Evolutionary conservation across 148 eudicot genomes (phyloP).

Genomic region (Silene conica): DNA sequence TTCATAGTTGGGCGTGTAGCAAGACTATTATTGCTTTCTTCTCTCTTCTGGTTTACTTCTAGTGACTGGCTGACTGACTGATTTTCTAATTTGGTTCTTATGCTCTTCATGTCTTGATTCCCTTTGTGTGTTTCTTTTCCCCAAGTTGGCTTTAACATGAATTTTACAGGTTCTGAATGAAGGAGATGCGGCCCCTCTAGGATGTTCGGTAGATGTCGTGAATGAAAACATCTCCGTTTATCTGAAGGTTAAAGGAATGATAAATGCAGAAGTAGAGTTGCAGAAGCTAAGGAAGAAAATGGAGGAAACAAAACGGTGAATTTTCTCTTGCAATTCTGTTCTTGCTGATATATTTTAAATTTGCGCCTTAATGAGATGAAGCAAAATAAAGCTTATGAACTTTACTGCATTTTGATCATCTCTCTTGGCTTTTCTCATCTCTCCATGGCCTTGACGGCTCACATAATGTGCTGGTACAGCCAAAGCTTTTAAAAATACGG

Average conservation of each 20-base stretch:
- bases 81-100: neutral
- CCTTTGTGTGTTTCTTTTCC: neutral
- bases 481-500: no score
- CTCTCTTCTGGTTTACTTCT: neutral
- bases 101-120: neutral
- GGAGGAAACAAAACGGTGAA: slow-evolving; percentile 69
- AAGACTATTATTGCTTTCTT: neutral
- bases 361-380: neutral
- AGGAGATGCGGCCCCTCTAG: slow-evolving; percentile 55
- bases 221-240: slow-evolving; percentile 61
- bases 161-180: slow-evolving; percentile 48
- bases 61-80: neutral
- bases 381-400: no score
- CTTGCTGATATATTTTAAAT: neutral
- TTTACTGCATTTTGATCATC: no score
- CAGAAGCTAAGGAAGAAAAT: slow-evolving; percentile 62
- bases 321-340: slow-evolving; percentile 1
- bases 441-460: no score
- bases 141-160: neutral
- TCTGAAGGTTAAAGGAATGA: slow-evolving; percentile 51
- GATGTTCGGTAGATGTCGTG: slow-evolving; percentile 61
- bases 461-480: no score
- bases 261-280: slow-evolving; percentile 67
- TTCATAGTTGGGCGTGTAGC: neutral
- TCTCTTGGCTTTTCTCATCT: no score